Percentiles rank a stretch among this genome's conserved stretches.
Evolutionary conservation across 2,329 filamentous ascomycete genomes (phyloP).

Genomic region (Fusarium aywerte): DNA sequence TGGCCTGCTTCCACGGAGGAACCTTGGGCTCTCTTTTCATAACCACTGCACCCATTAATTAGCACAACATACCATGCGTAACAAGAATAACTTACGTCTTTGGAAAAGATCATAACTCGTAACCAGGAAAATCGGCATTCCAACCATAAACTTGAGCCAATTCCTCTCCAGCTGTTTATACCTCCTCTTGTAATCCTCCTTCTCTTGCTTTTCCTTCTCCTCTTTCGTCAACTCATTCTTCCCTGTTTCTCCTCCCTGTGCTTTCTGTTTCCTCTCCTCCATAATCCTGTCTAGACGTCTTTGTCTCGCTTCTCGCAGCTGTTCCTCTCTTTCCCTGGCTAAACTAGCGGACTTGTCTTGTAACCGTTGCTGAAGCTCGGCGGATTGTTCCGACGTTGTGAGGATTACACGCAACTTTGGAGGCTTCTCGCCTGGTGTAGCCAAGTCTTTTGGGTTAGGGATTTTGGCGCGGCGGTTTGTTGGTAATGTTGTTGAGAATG

Average conservation of each 20-base stretch:
- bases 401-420: neutral
- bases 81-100: constrained; percentile 53
- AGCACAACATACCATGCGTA: neutral
- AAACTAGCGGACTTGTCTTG: neutral
- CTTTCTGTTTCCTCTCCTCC: constrained; percentile 20
- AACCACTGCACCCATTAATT: constrained; percentile 41
- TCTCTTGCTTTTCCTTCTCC: constrained; percentile 29
- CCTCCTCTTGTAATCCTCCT: constrained; percentile 54
- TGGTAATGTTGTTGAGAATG: constrained; percentile 18
- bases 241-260: constrained; percentile 1
- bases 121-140: constrained; percentile 64
- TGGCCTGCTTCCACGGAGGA: constrained; percentile 21
- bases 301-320: constrained; percentile 12
- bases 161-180: constrained; percentile 59
- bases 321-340: constrained; percentile 1
- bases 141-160: constrained; percentile 61
- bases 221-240: constrained; percentile 10
- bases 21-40: constrained; percentile 48
- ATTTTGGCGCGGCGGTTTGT: neutral
- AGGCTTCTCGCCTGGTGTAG: neutral
- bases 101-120: constrained; percentile 66
- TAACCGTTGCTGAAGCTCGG: neutral
- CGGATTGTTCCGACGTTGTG: neutral
- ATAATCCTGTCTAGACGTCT: neutral
- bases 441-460: neutral